Conservation (phyloP, 2,329 filamentous ascomycete genomes). For the Fusarium keratoplasticum region DNA sequence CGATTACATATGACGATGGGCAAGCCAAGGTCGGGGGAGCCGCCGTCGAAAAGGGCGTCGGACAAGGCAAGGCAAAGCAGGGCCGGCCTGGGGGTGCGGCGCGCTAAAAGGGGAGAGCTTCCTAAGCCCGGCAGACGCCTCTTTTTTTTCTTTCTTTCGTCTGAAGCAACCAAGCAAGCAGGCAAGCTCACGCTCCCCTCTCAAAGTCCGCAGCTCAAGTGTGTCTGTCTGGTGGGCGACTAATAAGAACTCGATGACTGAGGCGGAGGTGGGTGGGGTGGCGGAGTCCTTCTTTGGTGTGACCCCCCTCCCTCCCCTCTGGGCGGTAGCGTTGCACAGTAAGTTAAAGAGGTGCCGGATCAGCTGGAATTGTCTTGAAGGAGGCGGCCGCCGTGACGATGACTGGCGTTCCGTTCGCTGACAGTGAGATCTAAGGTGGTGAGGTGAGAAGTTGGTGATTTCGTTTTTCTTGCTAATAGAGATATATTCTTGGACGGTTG, state of each 20-base stretch:
- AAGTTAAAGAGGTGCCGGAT: slow-evolving; percentile 9
- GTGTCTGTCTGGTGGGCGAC: slow-evolving; percentile 7
- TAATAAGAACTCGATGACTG: slow-evolving; percentile 28
- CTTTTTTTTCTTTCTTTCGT: neutral
- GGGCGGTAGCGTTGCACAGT: slow-evolving; percentile 1
- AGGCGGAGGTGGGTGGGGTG: slow-evolving; percentile 35
- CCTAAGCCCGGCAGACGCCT: slow-evolving; percentile 7
- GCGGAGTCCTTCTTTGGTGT: slow-evolving; percentile 36
- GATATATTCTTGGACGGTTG: slow-evolving; percentile 2
- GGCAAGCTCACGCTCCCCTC: neutral
- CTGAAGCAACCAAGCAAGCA: neutral
- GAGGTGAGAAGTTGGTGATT: slow-evolving; percentile 2
- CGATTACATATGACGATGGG: slow-evolving; percentile 25
- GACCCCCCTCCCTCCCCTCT: slow-evolving; percentile 10
- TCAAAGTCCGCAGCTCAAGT: slow-evolving; percentile 10
- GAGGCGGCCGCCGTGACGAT: slow-evolving; percentile 1
- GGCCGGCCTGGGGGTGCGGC: slow-evolving; percentile 3
- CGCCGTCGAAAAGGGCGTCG: slow-evolving; percentile 2
- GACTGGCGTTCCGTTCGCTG: neutral
- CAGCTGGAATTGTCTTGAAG: neutral
- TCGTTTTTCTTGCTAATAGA: neutral
- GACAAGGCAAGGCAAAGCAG: neutral
- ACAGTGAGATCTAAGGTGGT: neutral
- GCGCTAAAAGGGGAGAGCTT: slow-evolving; percentile 28
- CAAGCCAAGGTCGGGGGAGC: slow-evolving; percentile 23